Percentiles rank a stretch among this genome's conserved stretches.
Conservation (phyloP, 2,329 filamentous ascomycete species). For the Cordyceps javanica region DNA sequence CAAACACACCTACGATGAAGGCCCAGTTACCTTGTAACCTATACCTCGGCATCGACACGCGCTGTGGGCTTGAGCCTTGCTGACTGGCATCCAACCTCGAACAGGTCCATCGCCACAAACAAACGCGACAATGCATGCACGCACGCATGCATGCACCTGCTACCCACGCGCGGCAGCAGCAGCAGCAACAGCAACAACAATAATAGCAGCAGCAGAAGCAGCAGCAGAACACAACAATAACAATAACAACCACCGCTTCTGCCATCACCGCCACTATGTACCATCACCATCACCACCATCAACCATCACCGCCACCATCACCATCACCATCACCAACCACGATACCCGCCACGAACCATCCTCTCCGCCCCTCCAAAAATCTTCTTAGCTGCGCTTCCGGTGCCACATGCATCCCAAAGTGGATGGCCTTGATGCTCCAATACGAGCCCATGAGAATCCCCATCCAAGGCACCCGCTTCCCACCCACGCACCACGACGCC, state of each 20-base stretch:
- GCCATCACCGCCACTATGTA: no score
- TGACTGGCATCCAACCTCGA: no score
- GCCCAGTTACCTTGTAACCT: no score
- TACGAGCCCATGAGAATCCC: background rate
- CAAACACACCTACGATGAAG: no score
- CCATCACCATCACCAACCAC: background rate
- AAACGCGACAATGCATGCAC: background rate
- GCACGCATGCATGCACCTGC: no score
- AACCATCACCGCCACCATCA: no score
- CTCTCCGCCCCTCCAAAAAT: no score
- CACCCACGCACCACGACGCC: background rate
- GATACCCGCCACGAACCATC: no score
- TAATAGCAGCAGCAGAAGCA: background rate
- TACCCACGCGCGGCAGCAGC: no score
- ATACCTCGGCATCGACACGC: no score
- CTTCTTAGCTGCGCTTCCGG: background rate
- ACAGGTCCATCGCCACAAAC: background rate
- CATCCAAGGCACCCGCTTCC: background rate
- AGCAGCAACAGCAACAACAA: background rate
- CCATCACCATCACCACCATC: no score
- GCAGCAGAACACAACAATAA: background rate
- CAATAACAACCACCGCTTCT: background rate
- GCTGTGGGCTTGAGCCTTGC: no score
- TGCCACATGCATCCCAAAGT: background rate
- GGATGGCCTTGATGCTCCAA: background rate